Conservation (phyloP, 2,329 filamentous ascomycete species). For the Conoideocrella luteorostrata region DNA sequence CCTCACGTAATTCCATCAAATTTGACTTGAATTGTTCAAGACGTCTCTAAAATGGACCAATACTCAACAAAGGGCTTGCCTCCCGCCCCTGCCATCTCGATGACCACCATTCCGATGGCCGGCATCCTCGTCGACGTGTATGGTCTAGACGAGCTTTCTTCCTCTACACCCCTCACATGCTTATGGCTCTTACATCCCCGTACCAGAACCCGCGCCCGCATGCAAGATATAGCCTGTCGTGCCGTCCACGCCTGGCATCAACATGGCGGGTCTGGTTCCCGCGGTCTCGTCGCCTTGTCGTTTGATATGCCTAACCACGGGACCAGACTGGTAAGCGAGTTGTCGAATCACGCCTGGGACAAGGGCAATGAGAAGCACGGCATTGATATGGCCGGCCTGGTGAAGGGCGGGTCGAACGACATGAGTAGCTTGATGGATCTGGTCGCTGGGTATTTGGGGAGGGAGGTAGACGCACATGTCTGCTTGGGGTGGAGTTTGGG, state of each 20-base stretch:
- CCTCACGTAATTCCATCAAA: too few relatives aligned
- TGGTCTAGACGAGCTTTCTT: constrained; percentile 65
- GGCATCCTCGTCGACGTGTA: constrained; percentile 76
- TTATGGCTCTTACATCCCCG: constrained; percentile 92
- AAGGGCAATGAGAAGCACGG: constrained; percentile 75
- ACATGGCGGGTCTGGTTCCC: constrained; percentile 14
- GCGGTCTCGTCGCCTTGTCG: constrained; percentile 69
- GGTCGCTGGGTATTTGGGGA: constrained; percentile 61
- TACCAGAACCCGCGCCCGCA: constrained; percentile 60
- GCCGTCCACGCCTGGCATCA: constrained; percentile 63
- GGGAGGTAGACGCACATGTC: constrained; percentile 55
- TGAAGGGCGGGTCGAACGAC: constrained; percentile 69
- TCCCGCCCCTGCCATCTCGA: constrained; percentile 49
- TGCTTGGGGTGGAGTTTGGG: constrained; percentile 80
- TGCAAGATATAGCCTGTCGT: constrained; percentile 67
- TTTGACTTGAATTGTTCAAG: too few relatives aligned
- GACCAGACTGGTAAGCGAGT: constrained; percentile 56
- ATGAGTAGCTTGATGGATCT: constrained; percentile 69
- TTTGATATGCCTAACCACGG: constrained; percentile 97
- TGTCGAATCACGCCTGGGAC: constrained; percentile 73
- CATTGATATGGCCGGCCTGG: constrained; percentile 82
- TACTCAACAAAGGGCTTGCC: constrained; percentile 31
- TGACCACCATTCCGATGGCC: constrained; percentile 62
- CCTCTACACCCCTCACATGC: constrained; percentile 56
- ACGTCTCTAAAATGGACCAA: constrained; percentile 19